Conservation (phyloP, 441 rosid species). For the Isatis lusitanica region DNA sequence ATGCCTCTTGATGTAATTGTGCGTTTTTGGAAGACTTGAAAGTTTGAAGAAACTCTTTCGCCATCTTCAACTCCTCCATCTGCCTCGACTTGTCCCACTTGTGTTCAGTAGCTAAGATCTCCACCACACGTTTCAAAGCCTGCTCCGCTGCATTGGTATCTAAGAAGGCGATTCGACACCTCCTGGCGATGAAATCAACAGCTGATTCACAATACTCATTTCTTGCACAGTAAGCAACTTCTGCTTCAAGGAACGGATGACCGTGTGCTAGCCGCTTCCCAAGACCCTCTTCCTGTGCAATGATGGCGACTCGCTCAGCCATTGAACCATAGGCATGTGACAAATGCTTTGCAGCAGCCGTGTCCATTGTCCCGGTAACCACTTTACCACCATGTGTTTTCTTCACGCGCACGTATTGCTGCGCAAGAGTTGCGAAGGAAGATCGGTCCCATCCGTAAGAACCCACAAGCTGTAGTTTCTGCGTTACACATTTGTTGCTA, state of each 20-base stretch:
- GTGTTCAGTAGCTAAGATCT: constrained; percentile 73
- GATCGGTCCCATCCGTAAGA: constrained; percentile 93
- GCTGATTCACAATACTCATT: constrained; percentile 91
- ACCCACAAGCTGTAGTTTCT: constrained; percentile 61
- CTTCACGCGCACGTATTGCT: constrained; percentile 86
- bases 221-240: constrained; percentile 75
- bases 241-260: constrained; percentile 86
- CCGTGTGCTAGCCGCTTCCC: constrained; percentile 69
- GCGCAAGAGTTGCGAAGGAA: constrained; percentile 78
- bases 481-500: constrained; percentile 57
- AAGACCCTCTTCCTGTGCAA: constrained; percentile 91
- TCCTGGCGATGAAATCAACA: constrained; percentile 86
- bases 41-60: constrained; percentile 69
- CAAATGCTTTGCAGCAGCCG: constrained; percentile 80
- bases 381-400: constrained; percentile 66
- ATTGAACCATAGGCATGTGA: constrained; percentile 85
- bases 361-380: constrained; percentile 90
- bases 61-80: constrained; percentile 63
- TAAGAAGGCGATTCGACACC: constrained; percentile 89
- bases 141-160: constrained; percentile 90
- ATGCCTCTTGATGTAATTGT: constrained; percentile 31
- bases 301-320: constrained; percentile 78
- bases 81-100: constrained; percentile 72
- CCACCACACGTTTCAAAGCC: constrained; percentile 74
- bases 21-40: constrained; percentile 91